Evolutionary conservation across 2,329 filamentous ascomycete species (phyloP).

Genomic region (Aspergillus fumigatus): DNA sequence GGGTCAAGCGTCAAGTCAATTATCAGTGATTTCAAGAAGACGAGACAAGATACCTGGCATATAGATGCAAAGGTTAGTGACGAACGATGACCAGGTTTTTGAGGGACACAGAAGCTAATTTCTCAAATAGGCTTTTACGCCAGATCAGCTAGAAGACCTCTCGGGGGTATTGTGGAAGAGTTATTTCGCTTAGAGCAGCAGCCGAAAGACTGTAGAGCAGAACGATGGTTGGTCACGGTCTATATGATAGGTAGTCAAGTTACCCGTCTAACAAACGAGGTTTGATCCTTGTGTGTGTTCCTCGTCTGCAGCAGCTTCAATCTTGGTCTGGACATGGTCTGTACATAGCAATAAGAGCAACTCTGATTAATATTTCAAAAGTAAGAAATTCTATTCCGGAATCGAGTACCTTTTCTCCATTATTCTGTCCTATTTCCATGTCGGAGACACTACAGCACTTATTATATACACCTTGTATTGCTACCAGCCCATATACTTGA

Average conservation of each 20-base stretch:
- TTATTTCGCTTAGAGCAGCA: conserved; percentile 71
- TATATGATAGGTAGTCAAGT: background rate
- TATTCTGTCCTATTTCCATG: too few species aligned
- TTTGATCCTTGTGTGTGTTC: background rate
- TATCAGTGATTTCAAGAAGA: conserved; percentile 98
- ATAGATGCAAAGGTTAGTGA: conserved; percentile 88
- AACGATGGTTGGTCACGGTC: background rate
- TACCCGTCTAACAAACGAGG: background rate
- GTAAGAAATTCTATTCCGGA: background rate
- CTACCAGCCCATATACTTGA: background rate
- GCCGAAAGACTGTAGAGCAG: background rate
- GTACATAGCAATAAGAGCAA: background rate
- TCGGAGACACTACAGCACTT: background rate
- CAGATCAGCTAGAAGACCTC: conserved; percentile 89
- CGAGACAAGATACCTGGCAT: conserved; percentile 95
- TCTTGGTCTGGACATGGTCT: too few species aligned
- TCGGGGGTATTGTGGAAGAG: conserved; percentile 99
- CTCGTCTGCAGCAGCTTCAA: background rate
- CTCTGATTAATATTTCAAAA: background rate
- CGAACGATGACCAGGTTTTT: background rate
- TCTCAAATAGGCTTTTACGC: conserved; percentile 64
- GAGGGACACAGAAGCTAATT: background rate
- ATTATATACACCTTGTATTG: background rate
- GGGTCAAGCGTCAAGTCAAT: conserved; percentile 94
- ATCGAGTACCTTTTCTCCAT: background rate